A percentile compares a stretch with the other conserved stretches of the same genome.
phyloP scores from a whole-genome alignment of 108 stramenopile genomes.

The Chaetoceros muelleri region DNA sequence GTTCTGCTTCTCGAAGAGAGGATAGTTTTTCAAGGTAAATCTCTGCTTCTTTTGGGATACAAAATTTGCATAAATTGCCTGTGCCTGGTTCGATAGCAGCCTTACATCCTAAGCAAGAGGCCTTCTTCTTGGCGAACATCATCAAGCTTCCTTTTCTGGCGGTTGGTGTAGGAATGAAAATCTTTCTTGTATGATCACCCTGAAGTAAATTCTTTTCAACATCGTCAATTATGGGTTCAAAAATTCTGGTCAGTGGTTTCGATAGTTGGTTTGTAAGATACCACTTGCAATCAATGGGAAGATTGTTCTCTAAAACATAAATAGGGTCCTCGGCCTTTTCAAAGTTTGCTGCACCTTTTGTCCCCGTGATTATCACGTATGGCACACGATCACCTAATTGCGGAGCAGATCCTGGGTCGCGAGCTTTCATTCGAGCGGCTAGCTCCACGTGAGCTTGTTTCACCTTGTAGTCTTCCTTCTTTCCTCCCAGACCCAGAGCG shows the following conservation, averaged over 20 bases:
- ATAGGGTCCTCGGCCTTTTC: conserved; percentile 98
- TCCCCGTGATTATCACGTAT: conserved; percentile 96
- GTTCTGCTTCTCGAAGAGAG: conserved; percentile 75
- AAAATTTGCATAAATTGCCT: conserved; percentile 89
- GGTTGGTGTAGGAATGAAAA: conserved; percentile 91
- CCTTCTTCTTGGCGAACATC: conserved; percentile 94
- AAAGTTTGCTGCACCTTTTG: conserved; percentile 89
- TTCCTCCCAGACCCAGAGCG: conserved; percentile 81
- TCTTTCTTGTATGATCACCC: conserved; percentile 96
- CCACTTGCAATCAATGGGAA: conserved; percentile 96
- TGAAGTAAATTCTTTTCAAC: conserved; percentile 79
- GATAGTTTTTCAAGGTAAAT: conserved; percentile 86
- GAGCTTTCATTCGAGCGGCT: conserved; percentile 94
- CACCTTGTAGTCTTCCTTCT: conserved; percentile 91
- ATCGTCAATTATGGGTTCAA: conserved; percentile 96
- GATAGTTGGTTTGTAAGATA: conserved; percentile 95
- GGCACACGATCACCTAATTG: conserved; percentile 99
- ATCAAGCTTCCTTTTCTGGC: conserved; percentile 94
- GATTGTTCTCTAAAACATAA: conserved; percentile 93
- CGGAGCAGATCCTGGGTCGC: conserved; percentile 95
- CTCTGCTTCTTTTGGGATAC: conserved; percentile 75
- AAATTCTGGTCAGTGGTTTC: conserved; percentile 94
- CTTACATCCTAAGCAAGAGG: conserved; percentile 96
- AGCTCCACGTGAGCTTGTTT: conserved; percentile 99
- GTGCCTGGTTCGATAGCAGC: conserved; percentile 65